These are phyloP conservation scores for Vaccinium darrowii DNA, from an alignment of 148 eudicot genomes.

Conservation along the genomic window DNA sequence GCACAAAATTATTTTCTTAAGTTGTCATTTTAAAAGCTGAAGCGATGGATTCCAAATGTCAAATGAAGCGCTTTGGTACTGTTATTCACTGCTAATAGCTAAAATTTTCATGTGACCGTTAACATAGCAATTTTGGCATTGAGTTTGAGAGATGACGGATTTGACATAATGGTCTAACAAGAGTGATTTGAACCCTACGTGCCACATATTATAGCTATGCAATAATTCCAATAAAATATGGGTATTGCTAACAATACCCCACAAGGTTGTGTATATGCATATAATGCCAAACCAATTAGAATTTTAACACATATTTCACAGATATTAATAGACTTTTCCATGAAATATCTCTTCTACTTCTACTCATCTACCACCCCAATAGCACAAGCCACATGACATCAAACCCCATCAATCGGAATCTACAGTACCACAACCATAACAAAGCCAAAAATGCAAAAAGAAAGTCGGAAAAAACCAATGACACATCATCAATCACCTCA, in stretches of 20 bases:
- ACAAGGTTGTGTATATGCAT: too few relatives aligned
- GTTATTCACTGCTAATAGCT: not conserved
- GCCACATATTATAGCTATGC: not conserved
- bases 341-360: not conserved
- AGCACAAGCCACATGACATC: not conserved
- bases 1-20: not conserved
- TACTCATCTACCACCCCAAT: not conserved
- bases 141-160: not conserved
- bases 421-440: not conserved
- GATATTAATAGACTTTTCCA: too few relatives aligned
- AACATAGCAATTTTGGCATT: not conserved
- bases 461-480: not conserved
- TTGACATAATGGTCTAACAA: not conserved
- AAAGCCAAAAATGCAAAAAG: not conserved
- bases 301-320: too few relatives aligned
- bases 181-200: not conserved
- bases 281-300: too few relatives aligned
- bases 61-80: not conserved
- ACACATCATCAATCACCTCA: slow-evolving; percentile 49
- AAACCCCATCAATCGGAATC: not conserved
- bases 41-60: not conserved
- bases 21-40: not conserved
- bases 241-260: too few relatives aligned
- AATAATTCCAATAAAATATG: not conserved
- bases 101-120: not conserved